These are phyloP conservation scores for Chaetomidium leptoderma DNA, from an alignment of 495 filamentous ascomycete genomes.

Conservation along the genomic window DNA sequence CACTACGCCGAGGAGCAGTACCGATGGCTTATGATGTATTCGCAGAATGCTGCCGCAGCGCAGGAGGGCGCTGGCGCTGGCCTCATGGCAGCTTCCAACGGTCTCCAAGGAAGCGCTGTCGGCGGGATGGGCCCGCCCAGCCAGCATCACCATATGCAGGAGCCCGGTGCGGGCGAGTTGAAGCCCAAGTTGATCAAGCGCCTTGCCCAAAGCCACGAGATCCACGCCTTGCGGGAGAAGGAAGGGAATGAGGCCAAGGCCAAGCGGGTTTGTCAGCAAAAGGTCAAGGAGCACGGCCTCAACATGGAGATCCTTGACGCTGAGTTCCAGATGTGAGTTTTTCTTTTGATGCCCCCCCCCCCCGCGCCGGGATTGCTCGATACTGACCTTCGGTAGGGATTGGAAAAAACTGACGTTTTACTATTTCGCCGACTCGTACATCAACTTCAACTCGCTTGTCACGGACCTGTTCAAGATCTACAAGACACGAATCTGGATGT, in stretches of 20 bases:
- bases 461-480: constrained; percentile 98
- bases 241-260: constrained; percentile 97
- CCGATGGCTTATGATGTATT: constrained; percentile 96
- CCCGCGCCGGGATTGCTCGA: constrained; percentile 67
- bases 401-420: constrained; percentile 99
- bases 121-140: constrained; percentile 70
- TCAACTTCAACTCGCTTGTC: constrained; percentile 97
- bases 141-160: constrained; percentile 63
- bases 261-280: constrained; percentile 91
- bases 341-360: neutral
- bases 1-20: constrained; percentile 90
- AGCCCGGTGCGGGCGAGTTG: constrained; percentile 67
- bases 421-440: constrained; percentile 96
- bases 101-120: constrained; percentile 60
- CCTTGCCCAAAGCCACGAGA: constrained; percentile 84
- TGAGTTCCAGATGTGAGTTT: constrained; percentile 94
- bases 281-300: constrained; percentile 88
- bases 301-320: constrained; percentile 99
- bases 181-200: constrained; percentile 96
- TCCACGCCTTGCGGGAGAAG: constrained; percentile 81
- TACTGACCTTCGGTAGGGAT: constrained; percentile 57
- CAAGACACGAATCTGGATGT: constrained; percentile 99
- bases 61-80: constrained; percentile 53
- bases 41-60: constrained; percentile 63
- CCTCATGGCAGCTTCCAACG: constrained; percentile 54